phyloP scores from a whole-genome alignment of 371 early-diverging fungal genomes.

The Mortierella polycephala region DNA sequence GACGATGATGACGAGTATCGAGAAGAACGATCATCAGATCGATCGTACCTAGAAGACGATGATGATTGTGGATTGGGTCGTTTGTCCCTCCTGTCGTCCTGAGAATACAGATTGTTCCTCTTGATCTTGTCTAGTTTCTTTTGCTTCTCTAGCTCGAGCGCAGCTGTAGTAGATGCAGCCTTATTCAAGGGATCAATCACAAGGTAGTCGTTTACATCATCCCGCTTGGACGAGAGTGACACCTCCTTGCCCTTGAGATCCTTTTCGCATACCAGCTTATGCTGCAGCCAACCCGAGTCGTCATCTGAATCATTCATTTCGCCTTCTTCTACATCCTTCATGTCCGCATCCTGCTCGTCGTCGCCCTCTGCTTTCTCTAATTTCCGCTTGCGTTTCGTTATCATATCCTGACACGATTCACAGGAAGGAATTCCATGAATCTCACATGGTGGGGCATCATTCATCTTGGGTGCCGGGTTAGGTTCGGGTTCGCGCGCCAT shows the following conservation, averaged over 20 bases:
- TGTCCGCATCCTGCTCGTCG: background rate
- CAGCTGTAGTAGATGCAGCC: constrained; percentile 29
- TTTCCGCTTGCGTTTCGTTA: constrained; percentile 8
- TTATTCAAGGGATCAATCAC: constrained; percentile 76
- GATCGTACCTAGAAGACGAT: constrained; percentile 9
- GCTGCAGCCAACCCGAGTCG: constrained; percentile 77
- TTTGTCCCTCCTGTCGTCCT: constrained; percentile 5
- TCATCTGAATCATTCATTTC: constrained; percentile 38
- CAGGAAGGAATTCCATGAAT: constrained; percentile 74
- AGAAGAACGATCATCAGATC: constrained; percentile 23
- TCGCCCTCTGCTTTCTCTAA: background rate
- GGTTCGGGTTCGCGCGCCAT: constrained; percentile 38
- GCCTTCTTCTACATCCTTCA: constrained; percentile 16
- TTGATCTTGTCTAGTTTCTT: constrained; percentile 18
- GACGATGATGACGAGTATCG: constrained; percentile 15
- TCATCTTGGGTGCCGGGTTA: constrained; percentile 41
- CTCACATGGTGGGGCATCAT: constrained; percentile 60
- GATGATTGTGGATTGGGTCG: constrained; percentile 6
- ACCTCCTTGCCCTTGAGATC: constrained; percentile 73
- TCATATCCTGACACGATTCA: constrained; percentile 68
- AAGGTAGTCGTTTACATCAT: constrained; percentile 76
- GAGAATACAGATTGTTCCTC: constrained; percentile 12
- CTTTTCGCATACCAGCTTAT: constrained; percentile 74
- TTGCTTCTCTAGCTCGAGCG: constrained; percentile 33
- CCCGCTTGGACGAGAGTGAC: constrained; percentile 63